A percentile compares a stretch with the other conserved stretches of the same genome.
phyloP scores from a whole-genome alignment of 2,329 filamentous ascomycete species.

The Xylaria digitata region DNA sequence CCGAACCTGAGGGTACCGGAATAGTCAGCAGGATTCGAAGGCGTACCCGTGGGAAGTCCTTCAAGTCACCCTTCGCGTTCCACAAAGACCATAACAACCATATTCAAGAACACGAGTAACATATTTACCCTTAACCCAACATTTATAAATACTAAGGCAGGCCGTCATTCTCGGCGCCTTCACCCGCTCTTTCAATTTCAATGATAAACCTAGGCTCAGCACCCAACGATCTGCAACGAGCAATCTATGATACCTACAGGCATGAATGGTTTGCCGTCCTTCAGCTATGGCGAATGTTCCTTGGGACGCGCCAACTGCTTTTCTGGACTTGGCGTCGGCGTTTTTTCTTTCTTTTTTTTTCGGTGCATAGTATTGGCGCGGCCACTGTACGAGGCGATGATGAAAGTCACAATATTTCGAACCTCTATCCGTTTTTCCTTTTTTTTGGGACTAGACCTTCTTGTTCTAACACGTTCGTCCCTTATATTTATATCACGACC shows the following conservation, averaged over 20 bases:
- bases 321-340: slow-evolving; percentile 46
- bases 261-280: slow-evolving; percentile 33
- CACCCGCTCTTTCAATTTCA: slow-evolving; percentile 37
- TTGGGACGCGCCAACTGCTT: slow-evolving; percentile 25
- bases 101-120: slow-evolving; percentile 48
- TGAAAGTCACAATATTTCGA: slow-evolving; percentile 41
- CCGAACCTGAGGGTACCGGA: slow-evolving; percentile 40
- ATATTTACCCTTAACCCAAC: neutral
- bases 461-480: slow-evolving; percentile 24
- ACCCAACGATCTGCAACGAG: slow-evolving; percentile 46
- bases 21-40: slow-evolving; percentile 49
- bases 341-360: slow-evolving; percentile 34
- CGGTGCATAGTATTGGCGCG: slow-evolving; percentile 44
- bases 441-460: slow-evolving; percentile 43
- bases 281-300: slow-evolving; percentile 26
- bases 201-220: slow-evolving; percentile 43
- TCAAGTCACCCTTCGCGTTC: slow-evolving; percentile 49
- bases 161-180: neutral
- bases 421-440: slow-evolving; percentile 32
- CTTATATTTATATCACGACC: slow-evolving; percentile 26
- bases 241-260: slow-evolving; percentile 45
- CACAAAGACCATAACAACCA: slow-evolving; percentile 47
- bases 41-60: slow-evolving; percentile 52
- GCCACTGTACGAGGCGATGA: slow-evolving; percentile 49
- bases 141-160: slow-evolving; percentile 4